phyloP scores from a whole-genome alignment of 2,329 filamentous ascomycete genomes.

The Hypoxylon sp. region DNA sequence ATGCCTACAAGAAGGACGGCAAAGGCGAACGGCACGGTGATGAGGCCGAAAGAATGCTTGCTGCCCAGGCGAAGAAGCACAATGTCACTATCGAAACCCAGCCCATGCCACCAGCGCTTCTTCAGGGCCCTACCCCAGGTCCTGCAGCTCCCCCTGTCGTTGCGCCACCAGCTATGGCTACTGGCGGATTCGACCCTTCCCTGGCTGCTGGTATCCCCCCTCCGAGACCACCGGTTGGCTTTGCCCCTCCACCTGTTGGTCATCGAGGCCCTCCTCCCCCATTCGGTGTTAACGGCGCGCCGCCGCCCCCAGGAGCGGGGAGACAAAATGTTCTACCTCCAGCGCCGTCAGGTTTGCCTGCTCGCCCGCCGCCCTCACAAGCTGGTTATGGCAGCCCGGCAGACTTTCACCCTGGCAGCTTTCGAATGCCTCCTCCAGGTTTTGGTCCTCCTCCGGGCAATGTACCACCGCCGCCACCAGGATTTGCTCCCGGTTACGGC shows the following conservation, averaged over 20 bases:
- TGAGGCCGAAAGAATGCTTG: constrained; percentile 90
- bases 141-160: constrained; percentile 47
- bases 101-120: constrained; percentile 80
- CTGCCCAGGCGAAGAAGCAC: constrained; percentile 92
- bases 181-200: constrained; percentile 49
- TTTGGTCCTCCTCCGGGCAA: constrained; percentile 58
- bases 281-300: constrained; percentile 59
- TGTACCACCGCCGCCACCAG: constrained; percentile 50
- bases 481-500: constrained; percentile 51
- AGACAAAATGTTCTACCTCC: constrained; percentile 65
- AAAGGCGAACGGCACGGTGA: constrained; percentile 97
- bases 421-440: constrained; percentile 61
- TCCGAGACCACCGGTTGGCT: constrained; percentile 58
- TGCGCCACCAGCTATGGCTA: constrained; percentile 50
- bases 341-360: constrained; percentile 72
- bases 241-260: constrained; percentile 50
- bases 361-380: constrained; percentile 78
- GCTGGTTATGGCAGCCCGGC: constrained; percentile 77
- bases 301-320: constrained; percentile 52
- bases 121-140: constrained; percentile 60
- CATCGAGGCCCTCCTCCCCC: constrained; percentile 53
- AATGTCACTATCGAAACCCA: constrained; percentile 89
- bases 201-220: constrained; percentile 57
- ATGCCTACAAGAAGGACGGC: constrained; percentile 99
- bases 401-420: constrained; percentile 64